Base-by-base conservation (phyloP, 306 rosid genomes). In the Boehmeria nivea region DNA sequence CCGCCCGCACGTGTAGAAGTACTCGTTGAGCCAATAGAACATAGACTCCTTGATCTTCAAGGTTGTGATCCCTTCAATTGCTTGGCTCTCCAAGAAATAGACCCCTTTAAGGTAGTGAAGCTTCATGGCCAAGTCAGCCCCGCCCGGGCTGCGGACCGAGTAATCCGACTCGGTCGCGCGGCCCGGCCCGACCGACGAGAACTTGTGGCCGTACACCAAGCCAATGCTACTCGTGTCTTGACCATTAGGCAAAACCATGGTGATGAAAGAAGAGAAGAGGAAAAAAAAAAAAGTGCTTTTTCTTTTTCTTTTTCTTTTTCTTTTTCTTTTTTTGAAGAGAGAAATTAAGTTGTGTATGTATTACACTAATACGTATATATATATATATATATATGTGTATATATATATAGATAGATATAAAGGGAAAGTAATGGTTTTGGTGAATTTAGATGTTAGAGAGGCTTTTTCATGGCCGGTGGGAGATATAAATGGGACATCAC, bases 111-210 rank as follows among this genome's bases (percentile, higher is more conserved):
- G 74, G 63, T 90, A 86, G 72, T 90, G 97, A 12, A 90, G 83
- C 63, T 86, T 90, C 90, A 84, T 77, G 74, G 94, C 94, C 68
- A 90, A 57, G 75, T 90, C 95, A 19, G 83, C 12, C 11, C 77
- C 74, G 2, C 54, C 18, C 0, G 66, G 84, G 40, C 51, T 11
- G 38, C 81, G 83, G 52, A 69, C 65, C 28, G 40, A 33, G 38
- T 33, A 37, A 4, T 83, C 78, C 10, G 72, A n/a, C 14, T 72
- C 86, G 6, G 69, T 57, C 0, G 4, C 6, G 0, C 47, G 57
- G 0, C 73, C 83, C 0, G 94, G 88, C 12, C 94, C 97, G 19
- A 90, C 88, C 0, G 94, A 90, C 4, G 94, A 76, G 15, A 90
- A 52, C 65, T 36, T 68, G 16, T 76, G 3, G 37, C 64, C 81